phyloP scores from a whole-genome alignment of 2,329 filamentous ascomycete genomes.

The Talaromyces pinophilus region DNA sequence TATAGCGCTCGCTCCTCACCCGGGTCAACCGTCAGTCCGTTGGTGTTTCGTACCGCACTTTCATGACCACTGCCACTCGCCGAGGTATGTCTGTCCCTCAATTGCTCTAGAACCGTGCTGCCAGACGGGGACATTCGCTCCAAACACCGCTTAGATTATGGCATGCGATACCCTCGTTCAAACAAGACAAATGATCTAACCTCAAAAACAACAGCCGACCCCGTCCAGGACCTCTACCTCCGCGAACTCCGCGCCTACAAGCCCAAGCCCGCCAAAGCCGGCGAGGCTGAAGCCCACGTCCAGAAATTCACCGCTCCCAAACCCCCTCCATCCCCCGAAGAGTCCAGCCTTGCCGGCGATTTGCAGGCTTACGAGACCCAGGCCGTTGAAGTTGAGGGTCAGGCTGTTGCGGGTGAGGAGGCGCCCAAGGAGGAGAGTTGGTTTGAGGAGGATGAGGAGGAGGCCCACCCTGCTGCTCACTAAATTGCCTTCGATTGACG shows the following conservation, averaged over 20 bases:
- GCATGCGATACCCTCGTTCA: neutral
- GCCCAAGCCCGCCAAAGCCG: conserved; percentile 75
- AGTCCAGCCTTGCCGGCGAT: conserved; percentile 86
- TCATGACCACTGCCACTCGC: conserved; percentile 63
- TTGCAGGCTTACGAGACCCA: conserved; percentile 93
- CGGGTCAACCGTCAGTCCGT: conserved; percentile 61
- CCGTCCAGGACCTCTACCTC: conserved; percentile 97
- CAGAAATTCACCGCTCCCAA: conserved; percentile 81
- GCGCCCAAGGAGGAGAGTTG: conserved; percentile 69
- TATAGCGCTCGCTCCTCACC: conserved; percentile 62
- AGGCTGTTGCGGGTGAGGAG: conserved; percentile 64
- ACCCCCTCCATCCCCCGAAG: conserved; percentile 85
- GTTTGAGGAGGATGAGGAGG: conserved; percentile 74
- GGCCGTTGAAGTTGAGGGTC: conserved; percentile 91
- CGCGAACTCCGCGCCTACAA: conserved; percentile 97
- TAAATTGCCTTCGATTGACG: conserved; percentile 28
- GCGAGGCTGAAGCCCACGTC: conserved; percentile 86
- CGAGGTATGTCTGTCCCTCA: conserved; percentile 56
- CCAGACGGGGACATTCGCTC: no score
- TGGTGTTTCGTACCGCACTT: conserved; percentile 61
- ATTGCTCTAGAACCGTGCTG: neutral
- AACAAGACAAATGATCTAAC: conserved; percentile 2
- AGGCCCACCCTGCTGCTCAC: conserved; percentile 46
- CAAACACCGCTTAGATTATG: neutral
- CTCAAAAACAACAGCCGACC: conserved; percentile 67